Base-by-base conservation (phyloP, 805 yeast genomes). In the Starmerella geochares region DNA sequence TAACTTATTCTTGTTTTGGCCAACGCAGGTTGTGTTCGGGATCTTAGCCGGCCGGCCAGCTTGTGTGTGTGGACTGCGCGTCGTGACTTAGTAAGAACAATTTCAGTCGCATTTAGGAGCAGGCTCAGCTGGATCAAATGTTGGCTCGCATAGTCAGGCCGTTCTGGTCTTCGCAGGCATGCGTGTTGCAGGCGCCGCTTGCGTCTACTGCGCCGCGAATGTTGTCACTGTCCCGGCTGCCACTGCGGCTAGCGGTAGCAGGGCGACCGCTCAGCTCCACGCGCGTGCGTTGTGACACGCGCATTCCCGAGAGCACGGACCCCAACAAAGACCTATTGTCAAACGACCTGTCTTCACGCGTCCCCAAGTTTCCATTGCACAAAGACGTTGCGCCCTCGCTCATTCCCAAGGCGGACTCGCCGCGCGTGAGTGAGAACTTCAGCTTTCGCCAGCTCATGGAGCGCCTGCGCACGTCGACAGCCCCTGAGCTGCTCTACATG, bases 401-500 rank as follows among this genome's bases (percentile, higher is more conserved):
- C 32, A 67, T 83, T 32, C 92, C 92, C 10, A 72, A 81, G 49
- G 84, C 87, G 0, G 84, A 83, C 13, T 85, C 83, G 10, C 95
- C 95, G 9, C 75, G 79, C 31, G 83, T 84, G 2, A 77, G 82
- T 1, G 72, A 74, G 32, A 58, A 64, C 24, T 65, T 75, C 60
- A 70, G 78, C 4, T 75, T 86, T 55, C 67, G 77, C 6, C 81
- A 81, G 61, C 79, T 86, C 67, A 68, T 81, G 58, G 73, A 74
- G 50, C 72, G 76, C 10, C 67, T 85, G 53, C 69, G 73, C 52
- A 67, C 68, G 35, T 77, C 80, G 57, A 67, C 65, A 11, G 72
- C 74, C 43, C 90, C 90, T 0, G 94, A 84, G 60, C 68, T 85
- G 48, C 72, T 85, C 39, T 86, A 85, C 65, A 90, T 84, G 69